phyloP scores from a whole-genome alignment of 2,329 filamentous ascomycete species.

The Aspergillus novofumigatus region DNA sequence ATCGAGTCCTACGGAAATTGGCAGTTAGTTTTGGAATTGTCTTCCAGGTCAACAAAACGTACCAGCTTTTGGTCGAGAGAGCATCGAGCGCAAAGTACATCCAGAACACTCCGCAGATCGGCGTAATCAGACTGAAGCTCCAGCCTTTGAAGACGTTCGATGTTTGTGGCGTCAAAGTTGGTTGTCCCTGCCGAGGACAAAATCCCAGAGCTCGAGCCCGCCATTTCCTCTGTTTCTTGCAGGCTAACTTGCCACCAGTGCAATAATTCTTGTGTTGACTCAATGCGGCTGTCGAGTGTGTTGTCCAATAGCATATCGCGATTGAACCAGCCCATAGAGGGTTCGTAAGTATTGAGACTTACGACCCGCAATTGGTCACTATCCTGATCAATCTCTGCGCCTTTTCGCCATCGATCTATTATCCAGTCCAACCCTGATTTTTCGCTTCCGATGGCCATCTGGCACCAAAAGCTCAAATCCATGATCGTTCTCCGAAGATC shows the following conservation, averaged over 20 bases:
- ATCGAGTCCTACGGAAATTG: conserved; percentile 43
- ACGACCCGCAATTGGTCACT: conserved; percentile 70
- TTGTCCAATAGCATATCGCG: conserved; percentile 52
- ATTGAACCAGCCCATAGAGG: conserved; percentile 72
- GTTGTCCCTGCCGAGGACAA: background rate
- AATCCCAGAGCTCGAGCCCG: conserved; percentile 38
- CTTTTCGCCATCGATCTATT: conserved; percentile 69
- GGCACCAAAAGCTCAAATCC: conserved; percentile 94
- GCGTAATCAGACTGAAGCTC: conserved; percentile 25
- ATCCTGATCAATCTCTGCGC: conserved; percentile 62
- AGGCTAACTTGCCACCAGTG: conserved; percentile 64
- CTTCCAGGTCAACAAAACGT: conserved; percentile 6
- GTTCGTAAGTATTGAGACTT: conserved; percentile 72
- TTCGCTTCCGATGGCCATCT: conserved; percentile 87
- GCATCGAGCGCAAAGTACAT: conserved; percentile 29
- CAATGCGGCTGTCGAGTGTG: conserved; percentile 52
- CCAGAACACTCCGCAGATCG: conserved; percentile 35
- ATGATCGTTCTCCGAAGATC: conserved; percentile 79
- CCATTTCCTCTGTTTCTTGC: conserved; percentile 51
- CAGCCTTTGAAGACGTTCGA: conserved; percentile 25
- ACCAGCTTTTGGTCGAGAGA: conserved; percentile 27
- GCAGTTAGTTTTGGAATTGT: conserved; percentile 12
- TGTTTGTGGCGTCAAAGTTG: conserved; percentile 9
- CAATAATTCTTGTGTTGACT: conserved; percentile 62
- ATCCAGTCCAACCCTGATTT: conserved; percentile 90